Base-by-base conservation (phyloP, 495 filamentous ascomycete genomes). In the Aspergillus coremiiformis region DNA sequence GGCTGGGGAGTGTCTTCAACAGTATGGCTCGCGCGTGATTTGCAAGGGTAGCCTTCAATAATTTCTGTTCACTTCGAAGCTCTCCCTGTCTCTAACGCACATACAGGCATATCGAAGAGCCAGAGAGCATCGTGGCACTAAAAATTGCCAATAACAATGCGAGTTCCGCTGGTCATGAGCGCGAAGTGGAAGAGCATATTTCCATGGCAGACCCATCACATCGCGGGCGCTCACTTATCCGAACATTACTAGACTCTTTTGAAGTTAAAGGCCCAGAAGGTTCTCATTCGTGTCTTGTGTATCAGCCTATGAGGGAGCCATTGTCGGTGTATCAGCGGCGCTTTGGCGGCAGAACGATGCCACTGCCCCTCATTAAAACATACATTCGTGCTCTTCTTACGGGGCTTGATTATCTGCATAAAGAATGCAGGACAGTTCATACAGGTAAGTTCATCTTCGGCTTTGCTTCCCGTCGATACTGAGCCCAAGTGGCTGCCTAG, bases 381-480 rank as follows among this genome's bases (percentile, higher is more conserved):
- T 72, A 75, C 47, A 57, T 75, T 52, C 48, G 55, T 46, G 54
- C 61, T 58, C 58, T 75, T 55, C 66, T 75, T 50, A 60, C 56
- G n/a, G 72, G 67, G 37, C 66, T 75, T 56, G 65, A 77, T 48
- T 77, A 75, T 61, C 63, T 77, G 7, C 68, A 77, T 37, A 64
- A 62, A 53, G 58, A 65, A 42, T 74, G 60, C 58, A 65, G 61
- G 62, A 53, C 59, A 65, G 60, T 74, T 56, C 49, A 70, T 58
- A 68, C 57, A 29, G 60, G 66, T 67, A 59, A 59, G 50, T 59
- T 53, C 24, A 59, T 53, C 26, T 55, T 54, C 39, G 4, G 33
- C 56, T 42, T 59, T 63, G 8, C 14, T 56, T 64, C 49, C 42
- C 1, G 32, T 61, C 44, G 23, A 59, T 61, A 61, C 62, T 65